phyloP scores from a whole-genome alignment of 768 basidiomycete species.

The Erythrobasidium yunnanense region DNA sequence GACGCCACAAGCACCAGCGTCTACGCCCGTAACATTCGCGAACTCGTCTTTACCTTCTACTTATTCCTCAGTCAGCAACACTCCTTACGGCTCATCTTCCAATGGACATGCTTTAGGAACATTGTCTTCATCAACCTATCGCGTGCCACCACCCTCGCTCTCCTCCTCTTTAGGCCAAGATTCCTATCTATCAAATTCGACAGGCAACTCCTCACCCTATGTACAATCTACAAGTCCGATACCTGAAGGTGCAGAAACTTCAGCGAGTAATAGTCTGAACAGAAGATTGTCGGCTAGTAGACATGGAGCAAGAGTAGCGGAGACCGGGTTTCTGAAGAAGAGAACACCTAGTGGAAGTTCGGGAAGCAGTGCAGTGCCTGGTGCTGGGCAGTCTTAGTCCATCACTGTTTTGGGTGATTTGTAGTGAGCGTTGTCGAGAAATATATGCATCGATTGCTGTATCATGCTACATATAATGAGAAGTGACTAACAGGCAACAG shows the following conservation, averaged over 20 bases:
- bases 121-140: not conserved
- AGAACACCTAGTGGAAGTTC: not conserved
- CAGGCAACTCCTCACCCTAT: too few relatives aligned
- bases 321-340: slow-evolving; percentile 8
- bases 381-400: not conserved
- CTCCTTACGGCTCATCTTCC: slow-evolving; percentile 8
- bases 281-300: not conserved
- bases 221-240: too few relatives aligned
- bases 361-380: not conserved
- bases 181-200: too few relatives aligned
- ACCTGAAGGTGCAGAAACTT: too few relatives aligned
- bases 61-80: not conserved
- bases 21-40: not conserved
- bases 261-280: too few relatives aligned
- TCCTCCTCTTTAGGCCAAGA: slow-evolving; percentile 5
- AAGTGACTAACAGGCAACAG: too few relatives aligned
- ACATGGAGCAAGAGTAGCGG: slow-evolving; percentile 8
- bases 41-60: not conserved
- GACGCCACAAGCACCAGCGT: slow-evolving; percentile 7
- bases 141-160: slow-evolving; percentile 11
- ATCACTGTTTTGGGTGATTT: too few relatives aligned
- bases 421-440: too few relatives aligned
- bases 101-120: not conserved
- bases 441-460: too few relatives aligned
- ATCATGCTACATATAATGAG: too few relatives aligned